Evolutionary conservation across 2,329 filamentous ascomycete species (phyloP).

Genomic region (Xylaria sp.): DNA sequence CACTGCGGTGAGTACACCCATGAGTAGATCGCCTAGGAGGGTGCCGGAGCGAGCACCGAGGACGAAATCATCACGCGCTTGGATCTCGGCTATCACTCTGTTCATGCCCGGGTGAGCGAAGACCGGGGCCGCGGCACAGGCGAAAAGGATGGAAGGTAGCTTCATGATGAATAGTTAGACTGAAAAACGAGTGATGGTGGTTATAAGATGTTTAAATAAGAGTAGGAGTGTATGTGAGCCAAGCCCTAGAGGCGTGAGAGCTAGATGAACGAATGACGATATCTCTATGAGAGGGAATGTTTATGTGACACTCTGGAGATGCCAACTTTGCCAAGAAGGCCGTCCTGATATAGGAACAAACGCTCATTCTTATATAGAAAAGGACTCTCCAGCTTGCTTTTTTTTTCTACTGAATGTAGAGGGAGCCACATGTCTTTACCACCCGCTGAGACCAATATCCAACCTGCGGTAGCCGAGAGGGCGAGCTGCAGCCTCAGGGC

Average conservation of each 20-base stretch:
- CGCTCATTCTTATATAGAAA: constrained; percentile 26
- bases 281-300: neutral
- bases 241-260: neutral
- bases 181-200: neutral
- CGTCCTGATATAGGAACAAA: neutral
- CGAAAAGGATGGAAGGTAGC: constrained; percentile 33
- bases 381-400: neutral
- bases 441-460: neutral
- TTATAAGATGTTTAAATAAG: neutral
- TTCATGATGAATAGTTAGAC: constrained; percentile 39
- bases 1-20: constrained; percentile 23
- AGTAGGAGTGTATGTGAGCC: neutral
- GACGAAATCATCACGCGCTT: constrained; percentile 39
- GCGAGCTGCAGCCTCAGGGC: constrained; percentile 9
- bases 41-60: constrained; percentile 38
- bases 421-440: neutral
- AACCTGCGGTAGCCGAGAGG: neutral
- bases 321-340: neutral
- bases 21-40: constrained; percentile 43
- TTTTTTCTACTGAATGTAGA: neutral
- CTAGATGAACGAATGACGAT: neutral
- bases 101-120: constrained; percentile 46
- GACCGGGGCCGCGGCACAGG: constrained; percentile 30
- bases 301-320: neutral
- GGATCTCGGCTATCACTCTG: constrained; percentile 42